Percentiles rank a stretch among this genome's conserved stretches.
phyloP scores from a whole-genome alignment of 1,284 basidiomycete species.

The Papiliotrema laurentii region DNA sequence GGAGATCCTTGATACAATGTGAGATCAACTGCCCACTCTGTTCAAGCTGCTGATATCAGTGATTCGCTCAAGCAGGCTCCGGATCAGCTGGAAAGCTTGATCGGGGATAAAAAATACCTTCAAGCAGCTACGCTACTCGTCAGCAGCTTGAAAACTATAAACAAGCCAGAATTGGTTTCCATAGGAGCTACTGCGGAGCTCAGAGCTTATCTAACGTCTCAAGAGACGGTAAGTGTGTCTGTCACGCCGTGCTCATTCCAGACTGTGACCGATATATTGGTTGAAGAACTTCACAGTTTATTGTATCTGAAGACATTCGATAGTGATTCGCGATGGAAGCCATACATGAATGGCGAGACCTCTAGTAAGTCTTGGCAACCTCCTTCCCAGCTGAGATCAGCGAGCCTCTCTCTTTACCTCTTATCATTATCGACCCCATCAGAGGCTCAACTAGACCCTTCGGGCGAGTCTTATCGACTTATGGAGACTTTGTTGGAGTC shows the following conservation, averaged over 20 bases:
- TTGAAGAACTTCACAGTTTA: constrained; percentile 95
- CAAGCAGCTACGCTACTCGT: constrained; percentile 86
- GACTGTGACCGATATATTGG: constrained; percentile 84
- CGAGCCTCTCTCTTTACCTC: constrained; percentile 1
- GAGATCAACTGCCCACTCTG: constrained; percentile 33
- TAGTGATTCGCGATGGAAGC: constrained; percentile 86
- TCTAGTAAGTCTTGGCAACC: background rate
- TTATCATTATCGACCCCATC: constrained; percentile 11
- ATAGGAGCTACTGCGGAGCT: constrained; percentile 90
- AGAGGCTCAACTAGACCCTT: too few species aligned
- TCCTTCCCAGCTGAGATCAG: background rate
- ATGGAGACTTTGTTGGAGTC: constrained; percentile 92
- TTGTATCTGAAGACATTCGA: constrained; percentile 97
- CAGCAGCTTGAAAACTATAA: constrained; percentile 82
- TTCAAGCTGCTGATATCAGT: constrained; percentile 55
- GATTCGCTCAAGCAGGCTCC: constrained; percentile 88
- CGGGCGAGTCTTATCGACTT: constrained; percentile 88
- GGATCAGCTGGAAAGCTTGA: constrained; percentile 85
- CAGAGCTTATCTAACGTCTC: constrained; percentile 74
- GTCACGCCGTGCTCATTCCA: constrained; percentile 36
- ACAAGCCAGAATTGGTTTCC: constrained; percentile 86
- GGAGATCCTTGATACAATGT: constrained; percentile 85
- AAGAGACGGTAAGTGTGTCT: constrained; percentile 67
- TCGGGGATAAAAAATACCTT: constrained; percentile 89
- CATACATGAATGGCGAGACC: constrained; percentile 63